Conservation (phyloP, 2,329 filamentous ascomycete genomes). For the Alternaria consortialis region DNA sequence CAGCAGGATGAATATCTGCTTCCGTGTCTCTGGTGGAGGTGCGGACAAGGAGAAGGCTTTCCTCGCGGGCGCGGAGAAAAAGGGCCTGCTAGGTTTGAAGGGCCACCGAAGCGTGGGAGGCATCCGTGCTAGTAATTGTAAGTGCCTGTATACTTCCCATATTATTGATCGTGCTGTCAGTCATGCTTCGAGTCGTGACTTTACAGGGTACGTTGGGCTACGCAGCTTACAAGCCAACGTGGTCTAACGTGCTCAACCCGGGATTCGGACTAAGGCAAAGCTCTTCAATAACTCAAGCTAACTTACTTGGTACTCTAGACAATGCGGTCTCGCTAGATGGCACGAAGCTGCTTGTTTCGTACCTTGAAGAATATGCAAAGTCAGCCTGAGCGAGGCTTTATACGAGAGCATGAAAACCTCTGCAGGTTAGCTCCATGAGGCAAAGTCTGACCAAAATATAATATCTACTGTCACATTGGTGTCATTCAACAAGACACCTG, state of each 20-base stretch:
- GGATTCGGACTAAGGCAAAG: slow-evolving; percentile 8
- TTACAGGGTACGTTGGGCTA: slow-evolving; percentile 25
- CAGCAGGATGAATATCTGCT: slow-evolving; percentile 96
- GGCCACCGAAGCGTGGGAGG: slow-evolving; percentile 88
- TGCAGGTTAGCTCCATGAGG: slow-evolving; percentile 8
- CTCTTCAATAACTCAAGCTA: slow-evolving; percentile 24
- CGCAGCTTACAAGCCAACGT: not conserved
- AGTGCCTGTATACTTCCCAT: slow-evolving; percentile 34
- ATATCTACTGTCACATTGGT: slow-evolving; percentile 1
- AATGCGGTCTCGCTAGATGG: slow-evolving; percentile 78
- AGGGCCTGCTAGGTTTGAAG: slow-evolving; percentile 80
- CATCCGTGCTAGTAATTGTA: slow-evolving; percentile 82
- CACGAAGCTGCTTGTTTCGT: slow-evolving; percentile 72
- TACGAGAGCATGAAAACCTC: slow-evolving; percentile 22
- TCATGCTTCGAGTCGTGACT: slow-evolving; percentile 11
- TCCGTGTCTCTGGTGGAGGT: slow-evolving; percentile 73
- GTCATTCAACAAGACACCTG: slow-evolving; percentile 41
- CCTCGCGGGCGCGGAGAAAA: slow-evolving; percentile 73
- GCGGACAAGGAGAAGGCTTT: slow-evolving; percentile 82
- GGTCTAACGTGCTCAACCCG: slow-evolving; percentile 10
- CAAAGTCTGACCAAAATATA: not conserved
- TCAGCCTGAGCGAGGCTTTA: slow-evolving; percentile 30
- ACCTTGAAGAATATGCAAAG: slow-evolving; percentile 68
- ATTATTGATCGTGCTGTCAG: slow-evolving; percentile 13
- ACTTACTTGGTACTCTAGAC: slow-evolving; percentile 55